Conservation (phyloP, 495 filamentous ascomycete species). For the Thozetella sp. region DNA sequence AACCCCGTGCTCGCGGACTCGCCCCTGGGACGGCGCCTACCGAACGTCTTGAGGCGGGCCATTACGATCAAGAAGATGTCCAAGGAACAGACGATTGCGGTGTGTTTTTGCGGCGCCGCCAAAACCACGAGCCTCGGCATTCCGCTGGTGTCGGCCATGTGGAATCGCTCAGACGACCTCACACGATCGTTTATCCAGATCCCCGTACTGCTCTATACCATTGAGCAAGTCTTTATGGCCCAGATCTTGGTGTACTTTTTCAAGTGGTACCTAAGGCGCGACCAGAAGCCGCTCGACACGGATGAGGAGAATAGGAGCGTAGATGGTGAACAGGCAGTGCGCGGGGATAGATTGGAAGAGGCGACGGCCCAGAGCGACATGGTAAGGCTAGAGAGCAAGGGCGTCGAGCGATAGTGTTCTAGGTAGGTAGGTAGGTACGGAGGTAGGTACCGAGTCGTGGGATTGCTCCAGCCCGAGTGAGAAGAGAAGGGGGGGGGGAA, state of each 20-base stretch:
- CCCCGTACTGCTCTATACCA: slow-evolving; percentile 56
- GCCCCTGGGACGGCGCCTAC: slow-evolving; percentile 13
- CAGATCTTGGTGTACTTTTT: slow-evolving; percentile 57
- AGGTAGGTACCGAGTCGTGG: too few relatives aligned
- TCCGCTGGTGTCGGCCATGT: slow-evolving; percentile 55
- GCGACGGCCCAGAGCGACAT: too few relatives aligned
- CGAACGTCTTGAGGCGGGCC: slow-evolving; percentile 12
- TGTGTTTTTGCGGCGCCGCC: slow-evolving; percentile 59
- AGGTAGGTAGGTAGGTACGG: too few relatives aligned
- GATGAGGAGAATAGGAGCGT: slow-evolving; percentile 1
- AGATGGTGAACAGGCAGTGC: not conserved
- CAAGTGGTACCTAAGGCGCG: slow-evolving; percentile 42
- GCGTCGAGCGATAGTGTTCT: too few relatives aligned
- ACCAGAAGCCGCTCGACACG: slow-evolving; percentile 18
- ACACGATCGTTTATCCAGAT: slow-evolving; percentile 53
- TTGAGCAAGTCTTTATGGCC: slow-evolving; percentile 57
- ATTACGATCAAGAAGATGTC: slow-evolving; percentile 39
- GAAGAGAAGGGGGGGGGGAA: too few relatives aligned
- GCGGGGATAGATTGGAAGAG: not conserved
- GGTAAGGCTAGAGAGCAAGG: too few relatives aligned
- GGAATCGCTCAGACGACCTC: slow-evolving; percentile 48
- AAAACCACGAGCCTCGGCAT: slow-evolving; percentile 59
- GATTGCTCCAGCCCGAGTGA: too few relatives aligned
- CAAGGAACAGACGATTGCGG: slow-evolving; percentile 50
- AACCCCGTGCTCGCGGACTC: slow-evolving; percentile 22